phyloP scores from a whole-genome alignment of 108 stramenopile genomes.

The Cylindrotheca closterium region DNA sequence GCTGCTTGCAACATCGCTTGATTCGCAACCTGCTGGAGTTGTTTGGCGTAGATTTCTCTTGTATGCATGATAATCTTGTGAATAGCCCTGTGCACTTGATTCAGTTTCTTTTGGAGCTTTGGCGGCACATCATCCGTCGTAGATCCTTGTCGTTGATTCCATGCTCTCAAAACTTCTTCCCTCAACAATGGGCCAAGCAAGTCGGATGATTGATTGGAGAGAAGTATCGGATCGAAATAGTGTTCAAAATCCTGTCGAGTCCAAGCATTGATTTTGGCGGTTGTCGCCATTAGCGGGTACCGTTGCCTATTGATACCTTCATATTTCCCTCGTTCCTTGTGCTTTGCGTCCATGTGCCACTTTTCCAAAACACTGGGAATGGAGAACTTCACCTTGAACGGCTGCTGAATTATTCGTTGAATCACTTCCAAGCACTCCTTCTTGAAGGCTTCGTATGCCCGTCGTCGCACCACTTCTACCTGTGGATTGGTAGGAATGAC shows the following conservation, averaged over 20 bases:
- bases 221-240: slow-evolving; percentile 25
- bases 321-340: slow-evolving; percentile 17
- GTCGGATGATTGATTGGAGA: slow-evolving; percentile 11
- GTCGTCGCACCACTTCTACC: slow-evolving; percentile 67
- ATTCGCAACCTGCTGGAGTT: slow-evolving; percentile 18
- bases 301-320: background rate
- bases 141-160: slow-evolving; percentile 2
- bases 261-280: slow-evolving; percentile 7
- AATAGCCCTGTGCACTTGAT: slow-evolving; percentile 18
- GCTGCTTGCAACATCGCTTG: background rate
- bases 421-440: slow-evolving; percentile 43
- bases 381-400: slow-evolving; percentile 33
- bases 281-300: slow-evolving; percentile 8
- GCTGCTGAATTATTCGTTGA: slow-evolving; percentile 16
- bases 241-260: background rate
- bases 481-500: slow-evolving; percentile 51
- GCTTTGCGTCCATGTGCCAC: slow-evolving; percentile 55
- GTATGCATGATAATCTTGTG: slow-evolving; percentile 11
- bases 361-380: slow-evolving; percentile 62
- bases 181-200: slow-evolving; percentile 2
- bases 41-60: slow-evolving; percentile 9
- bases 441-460: slow-evolving; percentile 74
- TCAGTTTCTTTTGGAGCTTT: slow-evolving; percentile 13
- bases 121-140: background rate
- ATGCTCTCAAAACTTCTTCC: slow-evolving; percentile 18